Percentiles rank a stretch among this genome's conserved stretches.
Conservation (phyloP, 2,329 filamentous ascomycete species). For the Penicillium sp. region DNA sequence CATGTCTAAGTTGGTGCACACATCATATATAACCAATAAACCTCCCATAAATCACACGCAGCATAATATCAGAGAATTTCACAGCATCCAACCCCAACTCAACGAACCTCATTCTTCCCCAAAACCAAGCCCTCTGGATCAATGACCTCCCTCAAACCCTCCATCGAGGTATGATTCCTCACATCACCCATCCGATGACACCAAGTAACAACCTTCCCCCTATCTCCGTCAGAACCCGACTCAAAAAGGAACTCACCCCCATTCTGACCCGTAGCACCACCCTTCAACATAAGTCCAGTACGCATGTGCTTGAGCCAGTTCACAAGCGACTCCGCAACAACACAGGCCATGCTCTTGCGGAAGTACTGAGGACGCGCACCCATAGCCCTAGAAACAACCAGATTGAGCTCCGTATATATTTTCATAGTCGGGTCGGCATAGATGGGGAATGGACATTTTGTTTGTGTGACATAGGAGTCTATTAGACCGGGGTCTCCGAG, state of each 20-base stretch:
- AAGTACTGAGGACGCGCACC: constrained; percentile 68
- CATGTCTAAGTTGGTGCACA: too few relatives aligned
- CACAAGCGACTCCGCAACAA: constrained; percentile 51
- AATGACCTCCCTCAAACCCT: constrained; percentile 10
- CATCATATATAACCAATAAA: too few relatives aligned
- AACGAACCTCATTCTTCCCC: not conserved
- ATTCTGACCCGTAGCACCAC: constrained; percentile 60
- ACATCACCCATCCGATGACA: constrained; percentile 80
- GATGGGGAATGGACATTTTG: constrained; percentile 69
- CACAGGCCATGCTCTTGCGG: constrained; percentile 49
- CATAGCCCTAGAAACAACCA: constrained; percentile 63
- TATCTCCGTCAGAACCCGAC: constrained; percentile 3
- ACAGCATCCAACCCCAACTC: not conserved
- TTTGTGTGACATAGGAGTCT: constrained; percentile 62
- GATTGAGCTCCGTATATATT: constrained; percentile 67
- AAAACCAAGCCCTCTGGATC: constrained; percentile 5
- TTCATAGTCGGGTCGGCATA: constrained; percentile 71
- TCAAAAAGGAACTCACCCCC: constrained; percentile 81
- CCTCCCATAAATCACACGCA: too few relatives aligned
- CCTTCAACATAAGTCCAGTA: constrained; percentile 7
- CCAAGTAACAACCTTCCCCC: constrained; percentile 60
- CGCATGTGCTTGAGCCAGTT: constrained; percentile 58
- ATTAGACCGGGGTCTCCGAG: constrained; percentile 71
- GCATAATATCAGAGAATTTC: too few relatives aligned
- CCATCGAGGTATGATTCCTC: constrained; percentile 73